Evolutionary conservation across 2,329 filamentous ascomycete genomes (phyloP).

Genomic region (Diaporthe capsici): DNA sequence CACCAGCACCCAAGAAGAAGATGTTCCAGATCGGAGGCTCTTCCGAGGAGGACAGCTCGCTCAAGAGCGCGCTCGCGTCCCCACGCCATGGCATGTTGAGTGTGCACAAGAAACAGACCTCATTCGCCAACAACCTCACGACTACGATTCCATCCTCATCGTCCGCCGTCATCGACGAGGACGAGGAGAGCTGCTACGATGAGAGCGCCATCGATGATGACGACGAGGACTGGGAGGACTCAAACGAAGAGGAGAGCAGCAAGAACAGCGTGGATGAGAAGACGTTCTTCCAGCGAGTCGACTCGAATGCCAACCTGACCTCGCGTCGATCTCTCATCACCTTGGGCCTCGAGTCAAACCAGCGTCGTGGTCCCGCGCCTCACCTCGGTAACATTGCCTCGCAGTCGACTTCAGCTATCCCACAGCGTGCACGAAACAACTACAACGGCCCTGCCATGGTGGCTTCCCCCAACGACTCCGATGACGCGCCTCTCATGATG

Average conservation of each 20-base stretch:
- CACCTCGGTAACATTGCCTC: slow-evolving; percentile 78
- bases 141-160: slow-evolving; percentile 71
- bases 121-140: slow-evolving; percentile 83
- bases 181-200: slow-evolving; percentile 76
- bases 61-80: slow-evolving; percentile 67
- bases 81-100: slow-evolving; percentile 58
- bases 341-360: slow-evolving; percentile 84
- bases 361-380: slow-evolving; percentile 69
- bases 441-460: slow-evolving; percentile 60
- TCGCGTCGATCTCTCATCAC: slow-evolving; percentile 92
- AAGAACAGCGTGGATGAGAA: slow-evolving; percentile 87
- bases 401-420: slow-evolving; percentile 77
- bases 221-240: slow-evolving; percentile 76
- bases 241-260: slow-evolving; percentile 80
- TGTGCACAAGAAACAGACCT: slow-evolving; percentile 80
- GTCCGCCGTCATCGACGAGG: slow-evolving; percentile 58
- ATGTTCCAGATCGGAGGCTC: slow-evolving; percentile 69
- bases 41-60: slow-evolving; percentile 85
- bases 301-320: slow-evolving; percentile 86
- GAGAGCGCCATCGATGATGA: slow-evolving; percentile 87
- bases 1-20: slow-evolving; percentile 54
- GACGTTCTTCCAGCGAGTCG: slow-evolving; percentile 88
- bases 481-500: slow-evolving; percentile 75
- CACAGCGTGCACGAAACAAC: slow-evolving; percentile 64
- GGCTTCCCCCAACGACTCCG: slow-evolving; percentile 70